Evolutionary conservation across 345 rosid genomes (phyloP), one percentile per base, ranked within the genome.

Genomic region (Aquilaria yunnanensis): DNA sequence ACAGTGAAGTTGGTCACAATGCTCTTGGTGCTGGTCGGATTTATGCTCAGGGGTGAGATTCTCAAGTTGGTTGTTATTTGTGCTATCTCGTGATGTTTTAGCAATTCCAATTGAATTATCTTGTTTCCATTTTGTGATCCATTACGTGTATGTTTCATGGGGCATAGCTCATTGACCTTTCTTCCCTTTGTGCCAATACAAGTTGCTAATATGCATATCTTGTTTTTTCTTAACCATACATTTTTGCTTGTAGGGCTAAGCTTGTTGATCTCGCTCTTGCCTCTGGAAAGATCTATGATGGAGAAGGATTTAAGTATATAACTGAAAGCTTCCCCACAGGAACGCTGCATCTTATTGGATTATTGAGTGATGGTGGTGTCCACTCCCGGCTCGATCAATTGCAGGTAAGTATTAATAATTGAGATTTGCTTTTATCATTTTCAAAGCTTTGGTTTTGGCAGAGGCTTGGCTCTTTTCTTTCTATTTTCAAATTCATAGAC

Each of bases 21-120:
- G 99, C 99, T 37, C 99, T 94, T 14, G 96, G 97, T 12, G 96
- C 99, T 64, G 99, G 99, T 47, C 95, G 97, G 51, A 90, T 94
- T 52, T 90, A 51, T 66, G 97, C 96, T 66, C 98, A 93, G 73
- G 98, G 96, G 96, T 83, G 47, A 29, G 34, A 51, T 51, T 63
- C 58, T 11, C 37, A n/a, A 10, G 12, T 46, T 53, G 2, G 10
- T 46, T 53, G 2, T 13, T n/a, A 9, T 41, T 45, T 51, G 3
- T 59, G 31, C 7, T 10, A 4, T 33, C n/a, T 41, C 45, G 56
- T 6, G 32, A 33, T 41, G 1, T 23, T 16, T 66, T 47, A 41
- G 14, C 23, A 29, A 14, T 54, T 33, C 16, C 30, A 63, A 41
- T 13, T 43, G 46, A 13, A 32, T 31, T 11, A 5, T 31, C 29